Conservation (phyloP, 805 yeast genomes). For the Teunomyces stri region DNA sequence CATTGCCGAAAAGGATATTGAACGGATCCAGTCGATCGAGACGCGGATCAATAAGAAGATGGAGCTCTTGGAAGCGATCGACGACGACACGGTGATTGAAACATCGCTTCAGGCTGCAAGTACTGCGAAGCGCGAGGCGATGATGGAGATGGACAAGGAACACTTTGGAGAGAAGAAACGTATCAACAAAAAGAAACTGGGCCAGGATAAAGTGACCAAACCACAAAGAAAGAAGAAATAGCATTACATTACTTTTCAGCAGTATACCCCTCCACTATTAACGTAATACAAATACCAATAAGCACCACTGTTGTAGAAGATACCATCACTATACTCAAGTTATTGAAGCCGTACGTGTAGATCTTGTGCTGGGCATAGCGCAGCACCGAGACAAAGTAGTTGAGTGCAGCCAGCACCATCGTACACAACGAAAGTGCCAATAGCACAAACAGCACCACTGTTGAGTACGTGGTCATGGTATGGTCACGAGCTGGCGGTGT, state of each 20-base stretch:
- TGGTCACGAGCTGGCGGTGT: background rate
- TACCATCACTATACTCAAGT: slow-evolving; percentile 31
- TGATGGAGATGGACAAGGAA: slow-evolving; percentile 91
- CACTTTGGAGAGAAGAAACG: slow-evolving; percentile 74
- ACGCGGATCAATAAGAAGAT: slow-evolving; percentile 77
- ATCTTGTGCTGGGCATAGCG: slow-evolving; percentile 44
- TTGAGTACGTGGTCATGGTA: slow-evolving; percentile 18
- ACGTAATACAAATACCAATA: slow-evolving; percentile 30
- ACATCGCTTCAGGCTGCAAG: slow-evolving; percentile 67
- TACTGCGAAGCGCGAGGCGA: slow-evolving; percentile 83
- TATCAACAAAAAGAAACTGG: slow-evolving; percentile 45
- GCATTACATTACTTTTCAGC: background rate
- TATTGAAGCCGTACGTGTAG: slow-evolving; percentile 31
- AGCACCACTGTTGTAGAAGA: slow-evolving; percentile 33
- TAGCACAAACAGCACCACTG: slow-evolving; percentile 34
- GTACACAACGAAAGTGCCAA: slow-evolving; percentile 37
- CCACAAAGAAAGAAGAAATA: slow-evolving; percentile 1
- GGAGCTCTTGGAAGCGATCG: slow-evolving; percentile 67
- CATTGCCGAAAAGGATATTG: slow-evolving; percentile 82
- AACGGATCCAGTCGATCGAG: slow-evolving; percentile 80
- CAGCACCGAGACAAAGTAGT: slow-evolving; percentile 44
- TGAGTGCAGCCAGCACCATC: slow-evolving; percentile 36
- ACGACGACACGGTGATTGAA: slow-evolving; percentile 75
- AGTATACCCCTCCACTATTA: slow-evolving; percentile 13
- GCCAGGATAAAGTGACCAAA: slow-evolving; percentile 6